Conservation (phyloP, 129 eudicot species). For the Cynara cardunculus region DNA sequence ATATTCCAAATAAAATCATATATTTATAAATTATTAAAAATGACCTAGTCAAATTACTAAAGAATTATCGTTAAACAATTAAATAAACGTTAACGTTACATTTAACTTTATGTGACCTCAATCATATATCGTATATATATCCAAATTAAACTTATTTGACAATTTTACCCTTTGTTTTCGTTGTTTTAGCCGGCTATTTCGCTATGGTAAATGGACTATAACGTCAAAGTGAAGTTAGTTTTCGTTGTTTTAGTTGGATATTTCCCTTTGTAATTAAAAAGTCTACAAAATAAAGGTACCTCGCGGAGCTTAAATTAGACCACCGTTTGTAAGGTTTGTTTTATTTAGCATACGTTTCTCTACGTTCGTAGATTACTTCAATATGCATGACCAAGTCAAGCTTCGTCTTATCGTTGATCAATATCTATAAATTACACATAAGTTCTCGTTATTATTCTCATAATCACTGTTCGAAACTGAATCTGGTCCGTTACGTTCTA, state of each 20-base stretch:
- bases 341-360: not conserved
- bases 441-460: not conserved
- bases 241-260: not conserved
- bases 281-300: not conserved
- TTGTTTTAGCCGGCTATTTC: conserved; percentile 15
- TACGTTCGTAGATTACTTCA: not conserved
- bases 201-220: not conserved
- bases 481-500: not conserved
- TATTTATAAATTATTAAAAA: not conserved
- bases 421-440: conserved; percentile 5
- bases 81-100: not conserved
- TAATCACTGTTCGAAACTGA: not conserved
- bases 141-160: not conserved
- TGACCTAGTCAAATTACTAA: not conserved
- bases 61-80: not conserved
- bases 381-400: not conserved
- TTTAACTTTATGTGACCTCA: conserved; percentile 1
- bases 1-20: not conserved
- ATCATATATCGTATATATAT: not conserved
- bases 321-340: not conserved
- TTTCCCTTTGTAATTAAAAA: not conserved
- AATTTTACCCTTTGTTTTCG: not conserved
- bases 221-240: not conserved
- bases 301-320: not conserved
- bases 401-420: not conserved